Evolutionary conservation across 768 basidiomycete species (phyloP), one percentile per base, ranked within the genome.

Genomic region (Tylopilus intermedius): DNA sequence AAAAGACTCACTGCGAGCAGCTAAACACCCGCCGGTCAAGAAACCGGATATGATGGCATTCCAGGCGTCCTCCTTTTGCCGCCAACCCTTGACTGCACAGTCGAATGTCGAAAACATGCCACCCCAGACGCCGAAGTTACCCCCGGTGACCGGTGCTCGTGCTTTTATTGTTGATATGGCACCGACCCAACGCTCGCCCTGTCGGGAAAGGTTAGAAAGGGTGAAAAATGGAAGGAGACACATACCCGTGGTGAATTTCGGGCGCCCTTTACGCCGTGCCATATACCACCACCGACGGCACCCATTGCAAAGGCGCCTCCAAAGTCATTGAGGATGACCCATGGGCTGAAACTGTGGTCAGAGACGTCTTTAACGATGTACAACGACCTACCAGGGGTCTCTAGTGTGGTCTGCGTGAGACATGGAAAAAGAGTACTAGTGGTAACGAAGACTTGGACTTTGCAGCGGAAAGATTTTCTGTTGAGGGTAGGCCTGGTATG

Each of bases 61-160:
- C 94, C 94, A 99, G 47, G 95, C 90, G 70, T 96, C 94, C 72
- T 96, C 94, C 69, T 97, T 96, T 75, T 96, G 93, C 68, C 94
- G 79, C 76, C 83, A 91, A 13, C 93, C 91, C 73, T 99, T 98
- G 61, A 99, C 88, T 1, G 94, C 94, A 70, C 96, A 99, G 71
- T 98, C 96, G 62, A 96, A 99, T 32, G 92, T 90, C 42, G 94
- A 97, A 71, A 99, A 99, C 84, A 99, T 88, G 60, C 95, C 96
- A 67, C 95, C 90, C 89, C 90, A 92, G 14, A 91, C 87, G 62
- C 89, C 88, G 68, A 95, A 96, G 74, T 97, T 95, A 27, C 95
- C 96, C 46, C 96, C 96, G 10, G 94, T 93, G 26, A 99, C 96
- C 4, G 96, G 96, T 55, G 96, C 95, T 51, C 96, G 83, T 22